Conservation (phyloP, 768 basidiomycete species). For the Serpula lacrymans region DNA sequence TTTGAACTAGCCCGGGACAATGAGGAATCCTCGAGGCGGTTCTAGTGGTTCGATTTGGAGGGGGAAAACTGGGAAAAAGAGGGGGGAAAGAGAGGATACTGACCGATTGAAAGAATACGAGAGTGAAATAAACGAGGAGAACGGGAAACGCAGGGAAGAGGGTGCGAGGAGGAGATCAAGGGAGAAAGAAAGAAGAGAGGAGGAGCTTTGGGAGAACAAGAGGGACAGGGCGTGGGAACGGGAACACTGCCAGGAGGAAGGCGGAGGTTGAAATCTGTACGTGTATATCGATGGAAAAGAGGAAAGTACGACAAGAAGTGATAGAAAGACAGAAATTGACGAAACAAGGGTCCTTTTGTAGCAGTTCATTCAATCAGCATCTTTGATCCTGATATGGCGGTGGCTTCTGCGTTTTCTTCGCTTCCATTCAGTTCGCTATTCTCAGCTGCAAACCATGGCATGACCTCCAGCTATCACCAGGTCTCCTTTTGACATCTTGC, state of each 20-base stretch:
- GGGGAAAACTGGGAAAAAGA: constrained; percentile 9
- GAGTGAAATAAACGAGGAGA: constrained; percentile 10
- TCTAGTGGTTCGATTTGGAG: constrained; percentile 20
- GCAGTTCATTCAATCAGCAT: too few relatives aligned
- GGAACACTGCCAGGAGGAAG: constrained; percentile 18
- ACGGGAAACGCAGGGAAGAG: constrained; percentile 19
- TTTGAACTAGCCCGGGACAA: constrained; percentile 12
- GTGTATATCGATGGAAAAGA: too few relatives aligned
- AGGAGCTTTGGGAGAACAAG: constrained; percentile 37
- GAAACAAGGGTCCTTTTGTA: too few relatives aligned
- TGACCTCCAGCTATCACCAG: too few relatives aligned
- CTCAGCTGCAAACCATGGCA: too few relatives aligned
- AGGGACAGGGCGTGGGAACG: constrained; percentile 42
- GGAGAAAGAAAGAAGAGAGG: constrained; percentile 25
- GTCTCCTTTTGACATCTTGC: too few relatives aligned
- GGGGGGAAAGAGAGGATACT: constrained; percentile 10
- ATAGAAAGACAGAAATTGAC: too few relatives aligned
- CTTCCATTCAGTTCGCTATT: too few relatives aligned
- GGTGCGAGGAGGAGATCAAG: constrained; percentile 25
- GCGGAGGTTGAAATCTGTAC: constrained; percentile 56
- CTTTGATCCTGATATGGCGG: too few relatives aligned
- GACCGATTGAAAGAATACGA: constrained; percentile 20
- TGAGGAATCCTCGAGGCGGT: constrained; percentile 29
- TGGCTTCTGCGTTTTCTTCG: too few relatives aligned
- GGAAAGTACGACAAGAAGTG: too few relatives aligned